Conservation (phyloP, 805 yeast genomes). For the Candida koratica region DNA sequence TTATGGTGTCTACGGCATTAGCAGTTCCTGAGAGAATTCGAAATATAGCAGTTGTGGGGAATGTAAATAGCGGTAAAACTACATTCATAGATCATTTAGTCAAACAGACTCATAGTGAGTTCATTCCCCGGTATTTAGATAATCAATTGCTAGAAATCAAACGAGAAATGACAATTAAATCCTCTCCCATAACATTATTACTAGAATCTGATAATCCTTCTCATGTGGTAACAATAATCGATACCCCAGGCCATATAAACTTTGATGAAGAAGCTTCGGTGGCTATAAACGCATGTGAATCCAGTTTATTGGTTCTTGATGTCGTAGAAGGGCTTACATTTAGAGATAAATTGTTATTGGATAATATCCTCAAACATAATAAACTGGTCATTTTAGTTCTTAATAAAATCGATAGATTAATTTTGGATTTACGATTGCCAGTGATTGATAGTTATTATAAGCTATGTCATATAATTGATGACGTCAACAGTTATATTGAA, state of each 20-base stretch:
- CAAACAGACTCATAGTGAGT: conserved; percentile 51
- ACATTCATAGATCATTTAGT: conserved; percentile 67
- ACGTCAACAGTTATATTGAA: conserved; percentile 53
- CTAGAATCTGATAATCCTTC: conserved; percentile 54
- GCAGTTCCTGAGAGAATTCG: conserved; percentile 60
- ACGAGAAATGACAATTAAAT: conserved; percentile 64
- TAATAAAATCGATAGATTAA: conserved; percentile 82
- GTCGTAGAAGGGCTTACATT: conserved; percentile 76
- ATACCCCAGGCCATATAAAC: conserved; percentile 89
- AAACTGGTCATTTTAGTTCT: conserved; percentile 57
- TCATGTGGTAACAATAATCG: conserved; percentile 59
- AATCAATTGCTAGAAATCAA: conserved; percentile 64
- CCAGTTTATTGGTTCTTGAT: conserved; percentile 71
- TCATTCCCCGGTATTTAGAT: conserved; percentile 59
- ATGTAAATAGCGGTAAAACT: conserved; percentile 83
- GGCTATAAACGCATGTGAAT: conserved; percentile 58
- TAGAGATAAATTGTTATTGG: conserved; percentile 47
- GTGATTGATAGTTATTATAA: conserved; percentile 72
- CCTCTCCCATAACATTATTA: conserved; percentile 59
- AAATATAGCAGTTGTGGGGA: conserved; percentile 77
- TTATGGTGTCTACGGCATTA: conserved; percentile 46
- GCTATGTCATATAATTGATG: conserved; percentile 54
- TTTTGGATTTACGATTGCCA: conserved; percentile 73
- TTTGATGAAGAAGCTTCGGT: conserved; percentile 72
- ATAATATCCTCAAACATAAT: conserved; percentile 44